These are phyloP conservation scores for Pseudogymnoascus sp. DNA, from an alignment of 2,329 filamentous ascomycete genomes.

Conservation along the genomic window DNA sequence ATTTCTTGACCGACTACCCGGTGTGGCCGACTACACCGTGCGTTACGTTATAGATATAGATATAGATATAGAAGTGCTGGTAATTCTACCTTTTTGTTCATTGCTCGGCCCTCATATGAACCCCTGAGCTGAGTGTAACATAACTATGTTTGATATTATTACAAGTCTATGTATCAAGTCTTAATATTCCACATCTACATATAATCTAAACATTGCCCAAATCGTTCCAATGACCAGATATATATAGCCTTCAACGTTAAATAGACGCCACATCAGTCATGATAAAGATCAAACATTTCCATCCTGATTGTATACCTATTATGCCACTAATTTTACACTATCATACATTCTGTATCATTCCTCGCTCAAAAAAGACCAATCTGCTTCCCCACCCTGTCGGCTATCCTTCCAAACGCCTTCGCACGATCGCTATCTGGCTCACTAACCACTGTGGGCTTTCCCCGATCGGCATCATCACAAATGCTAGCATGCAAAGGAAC, in stretches of 20 bases:
- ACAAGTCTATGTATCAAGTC: too few relatives aligned
- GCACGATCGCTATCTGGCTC: constrained; percentile 72
- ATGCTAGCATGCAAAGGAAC: constrained; percentile 82
- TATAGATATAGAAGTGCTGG: background rate
- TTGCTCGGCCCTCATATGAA: background rate
- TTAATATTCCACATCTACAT: background rate
- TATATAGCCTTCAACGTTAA: background rate
- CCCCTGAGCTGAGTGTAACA: background rate
- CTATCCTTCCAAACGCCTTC: constrained; percentile 64
- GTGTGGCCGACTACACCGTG: too few relatives aligned
- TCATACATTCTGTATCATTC: background rate
- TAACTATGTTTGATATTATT: background rate
- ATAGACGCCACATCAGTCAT: background rate
- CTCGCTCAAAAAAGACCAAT: constrained; percentile 21
- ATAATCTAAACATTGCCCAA: background rate
- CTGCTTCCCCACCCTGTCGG: constrained; percentile 40
- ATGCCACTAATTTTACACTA: background rate
- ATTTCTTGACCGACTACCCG: too few relatives aligned
- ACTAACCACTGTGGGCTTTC: constrained; percentile 82
- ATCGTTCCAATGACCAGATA: background rate
- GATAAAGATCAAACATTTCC: background rate
- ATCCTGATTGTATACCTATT: background rate
- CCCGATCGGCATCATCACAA: constrained; percentile 78
- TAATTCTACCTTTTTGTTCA: background rate
- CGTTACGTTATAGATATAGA: too few relatives aligned